Base-by-base conservation (phyloP, 2,329 filamentous ascomycete species). In the Botryotinia convoluta region DNA sequence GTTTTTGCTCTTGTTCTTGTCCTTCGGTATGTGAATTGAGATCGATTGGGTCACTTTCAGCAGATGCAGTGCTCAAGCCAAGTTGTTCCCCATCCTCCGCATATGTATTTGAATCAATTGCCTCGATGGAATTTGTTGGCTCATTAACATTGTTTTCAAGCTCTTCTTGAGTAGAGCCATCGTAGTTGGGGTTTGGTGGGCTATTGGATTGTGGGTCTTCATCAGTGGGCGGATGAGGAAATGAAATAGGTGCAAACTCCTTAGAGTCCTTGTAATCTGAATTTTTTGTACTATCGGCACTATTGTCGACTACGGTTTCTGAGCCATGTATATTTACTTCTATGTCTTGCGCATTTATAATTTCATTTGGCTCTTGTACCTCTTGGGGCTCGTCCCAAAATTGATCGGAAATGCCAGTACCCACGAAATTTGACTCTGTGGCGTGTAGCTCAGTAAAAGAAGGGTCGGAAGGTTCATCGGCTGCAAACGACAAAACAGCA, bases 401-500 rank as follows among this genome's bases (percentile, higher is more conserved):
- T 29, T 54, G 71, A 32, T 45, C 60, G 26, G 39, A 44, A 63
- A 63, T 60, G 63, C 72, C 70, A 59, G 37, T 59, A n/a, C 48
- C 44, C 8, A 69, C 63, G 22, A 74, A n/a, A n/a, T 60, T 59
- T 26, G 62, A 20, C 16, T 69, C 57, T 72, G 62, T 64, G 62
- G 73, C 18, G 4, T 69, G 62, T 29, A 63, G 39, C 54, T 72
- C 69, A 29, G 67, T 51, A 32, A 72, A 67, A 59, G 45, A 44
- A 54, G 26, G 54, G 26, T 37, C 48, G 29, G 72, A 57, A 67
- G 35, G n/a, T 48, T 63, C 54, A 44, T 64, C 37, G 39, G 29
- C 69, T 7, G 65, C 71, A 42, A 77, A 75, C 57, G 77, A 74
- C 74, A 75, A 76, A 8, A 69, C 57, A 45, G 59, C 16, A 42